A percentile compares a stretch with the other conserved stretches of the same genome.
phyloP scores from a whole-genome alignment of 2,329 filamentous ascomycete species.

The Dactylellina haptotyla region DNA sequence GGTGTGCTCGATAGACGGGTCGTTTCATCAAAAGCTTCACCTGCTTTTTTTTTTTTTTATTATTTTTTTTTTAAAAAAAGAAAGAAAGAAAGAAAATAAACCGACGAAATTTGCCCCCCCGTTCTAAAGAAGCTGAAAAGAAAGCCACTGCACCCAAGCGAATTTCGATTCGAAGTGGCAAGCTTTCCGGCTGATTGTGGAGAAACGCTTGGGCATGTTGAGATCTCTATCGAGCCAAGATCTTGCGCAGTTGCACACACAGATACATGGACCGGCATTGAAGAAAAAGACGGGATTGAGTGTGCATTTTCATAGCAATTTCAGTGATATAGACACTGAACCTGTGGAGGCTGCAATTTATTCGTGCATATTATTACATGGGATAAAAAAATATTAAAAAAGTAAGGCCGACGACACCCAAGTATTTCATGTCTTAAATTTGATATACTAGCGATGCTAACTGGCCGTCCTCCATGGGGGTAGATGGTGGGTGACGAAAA shows the following conservation, averaged over 20 bases:
- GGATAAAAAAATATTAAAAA: no score
- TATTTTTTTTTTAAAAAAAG: neutral
- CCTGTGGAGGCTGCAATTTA: constrained; percentile 30
- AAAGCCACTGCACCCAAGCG: neutral
- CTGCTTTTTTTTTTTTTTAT: neutral
- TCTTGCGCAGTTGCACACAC: constrained; percentile 24
- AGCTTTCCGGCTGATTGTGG: constrained; percentile 22
- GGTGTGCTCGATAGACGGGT: constrained; percentile 17
- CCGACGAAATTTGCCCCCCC: neutral
- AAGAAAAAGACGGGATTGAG: constrained; percentile 14
- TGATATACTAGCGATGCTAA: no score
- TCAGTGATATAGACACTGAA: constrained; percentile 11
- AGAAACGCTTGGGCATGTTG: constrained; percentile 10
- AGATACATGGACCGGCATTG: neutral
- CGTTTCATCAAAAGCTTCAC: constrained; percentile 11
- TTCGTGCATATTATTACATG: constrained; percentile 48
- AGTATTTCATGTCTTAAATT: constrained; percentile 13
- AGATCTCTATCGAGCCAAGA: constrained; percentile 53
- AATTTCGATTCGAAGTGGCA: constrained; percentile 18
- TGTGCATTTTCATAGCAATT: constrained; percentile 10
- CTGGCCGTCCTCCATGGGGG: neutral
- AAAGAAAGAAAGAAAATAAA: neutral
- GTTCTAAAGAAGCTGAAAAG: neutral
- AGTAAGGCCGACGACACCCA: constrained; percentile 6
- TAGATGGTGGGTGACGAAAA: neutral